Evolutionary conservation across 768 basidiomycete species (phyloP).

Genomic region (Favolaschia claudopus): DNA sequence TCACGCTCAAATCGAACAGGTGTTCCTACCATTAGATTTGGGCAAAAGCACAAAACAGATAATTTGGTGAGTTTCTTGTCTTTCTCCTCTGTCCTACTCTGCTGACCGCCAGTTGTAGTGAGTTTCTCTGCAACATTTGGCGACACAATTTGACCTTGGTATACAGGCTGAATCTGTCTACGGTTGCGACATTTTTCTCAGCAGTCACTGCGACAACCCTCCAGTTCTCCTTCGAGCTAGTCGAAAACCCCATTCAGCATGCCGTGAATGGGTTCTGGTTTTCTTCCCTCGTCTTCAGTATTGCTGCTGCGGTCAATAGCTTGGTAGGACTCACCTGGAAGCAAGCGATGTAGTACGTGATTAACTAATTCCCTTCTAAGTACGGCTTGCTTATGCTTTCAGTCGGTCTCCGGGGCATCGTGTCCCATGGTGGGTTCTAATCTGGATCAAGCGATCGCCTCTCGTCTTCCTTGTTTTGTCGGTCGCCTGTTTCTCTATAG

Average conservation of each 20-base stretch:
- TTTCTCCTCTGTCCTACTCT: not conserved
- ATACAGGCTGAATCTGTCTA: slow-evolving; percentile 72
- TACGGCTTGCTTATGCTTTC: slow-evolving; percentile 2
- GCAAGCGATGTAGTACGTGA: slow-evolving; percentile 81
- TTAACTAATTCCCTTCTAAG: not conserved
- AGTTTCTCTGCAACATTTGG: too few relatives aligned
- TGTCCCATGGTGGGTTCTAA: slow-evolving; percentile 84
- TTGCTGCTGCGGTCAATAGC: slow-evolving; percentile 79
- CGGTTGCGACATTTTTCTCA: slow-evolving; percentile 81
- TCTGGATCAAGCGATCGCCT: slow-evolving; percentile 88
- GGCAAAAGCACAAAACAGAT: slow-evolving; percentile 73
- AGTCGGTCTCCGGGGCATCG: slow-evolving; percentile 80
- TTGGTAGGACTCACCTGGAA: slow-evolving; percentile 82
- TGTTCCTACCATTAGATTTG: slow-evolving; percentile 79
- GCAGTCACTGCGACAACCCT: slow-evolving; percentile 78
- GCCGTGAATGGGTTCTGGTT: slow-evolving; percentile 81
- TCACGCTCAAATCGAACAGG: slow-evolving; percentile 44
- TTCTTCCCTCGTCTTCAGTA: slow-evolving; percentile 77
- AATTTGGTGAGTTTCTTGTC: slow-evolving; percentile 50
- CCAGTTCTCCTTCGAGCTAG: slow-evolving; percentile 67
- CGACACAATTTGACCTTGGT: too few relatives aligned
- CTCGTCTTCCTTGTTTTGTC: slow-evolving; percentile 86
- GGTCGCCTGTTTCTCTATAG: slow-evolving; percentile 83
- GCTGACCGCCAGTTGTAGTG: slow-evolving; percentile 6
- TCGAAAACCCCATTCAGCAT: slow-evolving; percentile 44